Evolutionary conservation across 805 yeast genomes (phyloP).

Genomic region (Komagataella kurtzmanii): DNA sequence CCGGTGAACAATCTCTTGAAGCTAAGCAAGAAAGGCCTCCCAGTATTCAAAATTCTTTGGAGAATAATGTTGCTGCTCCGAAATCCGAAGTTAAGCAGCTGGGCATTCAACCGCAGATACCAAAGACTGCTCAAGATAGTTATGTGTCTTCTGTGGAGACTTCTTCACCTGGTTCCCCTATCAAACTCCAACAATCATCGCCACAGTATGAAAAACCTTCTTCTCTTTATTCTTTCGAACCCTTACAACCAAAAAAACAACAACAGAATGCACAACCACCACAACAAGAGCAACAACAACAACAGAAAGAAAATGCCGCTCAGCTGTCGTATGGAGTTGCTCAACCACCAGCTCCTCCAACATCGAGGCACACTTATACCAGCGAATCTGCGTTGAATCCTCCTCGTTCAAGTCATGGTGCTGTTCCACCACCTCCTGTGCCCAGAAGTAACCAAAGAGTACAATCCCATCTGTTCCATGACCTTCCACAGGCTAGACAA

Average conservation of each 20-base stretch:
- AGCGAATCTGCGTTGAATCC: neutral
- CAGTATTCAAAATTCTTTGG: neutral
- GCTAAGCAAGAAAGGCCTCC: neutral
- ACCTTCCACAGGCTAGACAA: neutral
- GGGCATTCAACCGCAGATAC: neutral
- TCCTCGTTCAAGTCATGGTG: neutral
- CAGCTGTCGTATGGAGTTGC: neutral
- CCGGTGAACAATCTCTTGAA: neutral
- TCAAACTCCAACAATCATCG: neutral
- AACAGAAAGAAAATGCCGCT: neutral
- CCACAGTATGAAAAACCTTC: neutral
- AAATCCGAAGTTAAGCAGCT: neutral
- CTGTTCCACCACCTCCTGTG: neutral
- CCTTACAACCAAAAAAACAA: neutral
- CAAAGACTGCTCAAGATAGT: neutral
- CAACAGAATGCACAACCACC: neutral
- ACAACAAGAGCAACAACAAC: neutral
- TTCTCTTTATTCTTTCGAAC: neutral
- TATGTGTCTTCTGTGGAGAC: neutral
- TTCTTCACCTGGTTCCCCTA: neutral
- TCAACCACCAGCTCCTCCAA: neutral
- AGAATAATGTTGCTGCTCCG: neutral
- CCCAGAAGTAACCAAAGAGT: neutral
- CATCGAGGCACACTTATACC: neutral
- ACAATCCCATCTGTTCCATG: neutral